A percentile compares a stretch with the other conserved stretches of the same genome.
Evolutionary conservation across 2,329 filamentous ascomycete genomes (phyloP).

Genomic region (Penicillium sp.): DNA sequence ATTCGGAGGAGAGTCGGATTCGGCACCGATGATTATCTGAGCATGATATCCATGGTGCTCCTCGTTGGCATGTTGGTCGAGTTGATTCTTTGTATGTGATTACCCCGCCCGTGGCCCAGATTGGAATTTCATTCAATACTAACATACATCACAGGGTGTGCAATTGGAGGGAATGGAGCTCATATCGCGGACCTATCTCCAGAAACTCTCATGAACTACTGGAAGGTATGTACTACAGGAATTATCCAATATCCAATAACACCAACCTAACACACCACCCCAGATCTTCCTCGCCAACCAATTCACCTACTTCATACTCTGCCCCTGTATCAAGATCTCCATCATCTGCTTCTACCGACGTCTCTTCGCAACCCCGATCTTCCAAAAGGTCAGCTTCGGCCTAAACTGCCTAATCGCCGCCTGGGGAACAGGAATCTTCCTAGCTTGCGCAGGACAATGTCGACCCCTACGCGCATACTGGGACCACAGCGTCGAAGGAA

Average conservation of each 20-base stretch:
- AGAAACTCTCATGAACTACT: conserved; percentile 29
- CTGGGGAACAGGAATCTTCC: conserved; percentile 32
- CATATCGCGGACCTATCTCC: conserved; percentile 22
- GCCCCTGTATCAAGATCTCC: conserved; percentile 34
- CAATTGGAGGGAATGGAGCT: conserved; percentile 32
- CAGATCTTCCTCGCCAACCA: conserved; percentile 37
- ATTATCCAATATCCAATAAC: neutral
- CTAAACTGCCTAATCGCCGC: conserved; percentile 30
- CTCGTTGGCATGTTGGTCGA: conserved; percentile 33
- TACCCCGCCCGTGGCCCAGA: neutral
- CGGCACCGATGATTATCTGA: conserved; percentile 34
- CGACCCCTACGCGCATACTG: conserved; percentile 32
- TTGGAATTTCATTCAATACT: conserved; percentile 1
- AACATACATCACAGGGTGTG: conserved; percentile 28
- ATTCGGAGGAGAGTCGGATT: conserved; percentile 29
- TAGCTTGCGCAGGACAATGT: conserved; percentile 35
- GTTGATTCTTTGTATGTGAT: conserved; percentile 30
- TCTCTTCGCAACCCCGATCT: conserved; percentile 30
- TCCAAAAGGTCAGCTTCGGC: conserved; percentile 26
- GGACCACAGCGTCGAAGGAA: conserved; percentile 27
- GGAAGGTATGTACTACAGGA: conserved; percentile 24
- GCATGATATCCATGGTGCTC: conserved; percentile 25
- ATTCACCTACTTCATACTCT: conserved; percentile 36
- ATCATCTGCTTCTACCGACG: conserved; percentile 38
- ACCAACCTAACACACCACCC: neutral